A percentile compares a stretch with the other conserved stretches of the same genome.
These are phyloP conservation scores for Apocynum venetum DNA, from an alignment of 257 asterid species.

Conservation along the genomic window DNA sequence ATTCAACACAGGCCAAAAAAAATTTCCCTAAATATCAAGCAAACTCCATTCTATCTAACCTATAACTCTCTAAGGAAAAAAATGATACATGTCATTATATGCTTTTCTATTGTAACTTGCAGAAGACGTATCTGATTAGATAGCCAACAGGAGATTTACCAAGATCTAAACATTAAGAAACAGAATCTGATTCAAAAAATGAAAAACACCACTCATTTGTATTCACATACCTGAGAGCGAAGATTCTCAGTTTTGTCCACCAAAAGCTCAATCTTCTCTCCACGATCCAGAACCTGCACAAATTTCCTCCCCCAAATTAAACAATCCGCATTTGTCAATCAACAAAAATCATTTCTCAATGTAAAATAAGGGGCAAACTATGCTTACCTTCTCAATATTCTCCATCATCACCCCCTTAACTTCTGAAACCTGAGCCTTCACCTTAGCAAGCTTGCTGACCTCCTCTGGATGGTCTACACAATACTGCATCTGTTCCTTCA, in stretches of 20 bases:
- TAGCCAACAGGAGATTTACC: not conserved
- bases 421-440: conserved; percentile 94
- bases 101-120: not conserved
- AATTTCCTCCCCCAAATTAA: conserved; percentile 10
- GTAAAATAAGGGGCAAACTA: not conserved
- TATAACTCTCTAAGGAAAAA: not conserved
- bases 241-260: conserved; percentile 94
- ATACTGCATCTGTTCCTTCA: conserved; percentile 97
- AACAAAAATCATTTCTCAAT: not conserved
- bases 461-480: conserved; percentile 97
- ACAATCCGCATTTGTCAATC: not conserved
- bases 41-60: not conserved
- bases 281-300: conserved; percentile 89
- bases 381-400: conserved; percentile 78
- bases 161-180: too few species aligned
- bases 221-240: conserved; percentile 65
- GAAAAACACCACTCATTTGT: not conserved
- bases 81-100: not conserved
- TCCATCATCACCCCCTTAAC: conserved; percentile 99
- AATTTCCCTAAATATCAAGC: not conserved
- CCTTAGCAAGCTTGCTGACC: conserved; percentile 78
- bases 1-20: not conserved
- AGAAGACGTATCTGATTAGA: not conserved
- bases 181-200: not conserved
- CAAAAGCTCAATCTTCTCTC: conserved; percentile 86